Base-by-base conservation (phyloP, 2,329 filamentous ascomycete species). In the Ceratocystis harringtonii region DNA sequence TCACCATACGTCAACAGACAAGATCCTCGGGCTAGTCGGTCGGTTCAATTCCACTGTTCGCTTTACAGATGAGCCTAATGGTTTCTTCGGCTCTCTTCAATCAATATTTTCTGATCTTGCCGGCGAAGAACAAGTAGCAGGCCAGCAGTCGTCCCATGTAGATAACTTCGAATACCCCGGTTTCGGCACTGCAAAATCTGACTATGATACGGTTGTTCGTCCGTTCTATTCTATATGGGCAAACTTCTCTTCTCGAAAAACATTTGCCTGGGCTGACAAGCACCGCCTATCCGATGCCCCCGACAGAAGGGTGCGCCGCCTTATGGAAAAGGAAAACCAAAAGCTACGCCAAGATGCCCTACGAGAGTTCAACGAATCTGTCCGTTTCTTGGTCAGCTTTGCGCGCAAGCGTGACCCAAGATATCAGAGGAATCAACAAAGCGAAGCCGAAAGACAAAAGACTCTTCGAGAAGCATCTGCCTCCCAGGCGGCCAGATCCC, bases 251-350 rank as follows among this genome's bases (percentile, higher is more conserved):
- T 97, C 94, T 0, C 82, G 78, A 55, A 97, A 97, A 73, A 84
- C 83, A 0, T 99, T 95, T 73, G 80, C 88, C 1, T 99, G 94
- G 92, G 89, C 87, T 73, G 92, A 99, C 73, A 81, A 84, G 68
- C 94, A 95, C 75, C 82, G 88, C 62, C 80, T 91, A 22, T 87
- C 88, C 0, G 91, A 96, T 70, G 92, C 91, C 1, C 90, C 91
- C 1, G 92, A 99, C 75, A 85, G 94, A 62, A 84, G 87, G 45
- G 80, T 90, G 17, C 85, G 92, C 63, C 84, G 94, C 41, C 72
- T 90, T 48, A 95, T 97, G 86, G 94, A 97, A 73, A 96, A 96
- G 75, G 92, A 96, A 73, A 99, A 99, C 74, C 89, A 86, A 70
- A 88, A 88, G 69, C 76, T 87, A 28, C 83, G 94, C 63, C 92